Conservation (phyloP, 2,329 filamentous ascomycete species). For the Sphaerostilbella broomeana region DNA sequence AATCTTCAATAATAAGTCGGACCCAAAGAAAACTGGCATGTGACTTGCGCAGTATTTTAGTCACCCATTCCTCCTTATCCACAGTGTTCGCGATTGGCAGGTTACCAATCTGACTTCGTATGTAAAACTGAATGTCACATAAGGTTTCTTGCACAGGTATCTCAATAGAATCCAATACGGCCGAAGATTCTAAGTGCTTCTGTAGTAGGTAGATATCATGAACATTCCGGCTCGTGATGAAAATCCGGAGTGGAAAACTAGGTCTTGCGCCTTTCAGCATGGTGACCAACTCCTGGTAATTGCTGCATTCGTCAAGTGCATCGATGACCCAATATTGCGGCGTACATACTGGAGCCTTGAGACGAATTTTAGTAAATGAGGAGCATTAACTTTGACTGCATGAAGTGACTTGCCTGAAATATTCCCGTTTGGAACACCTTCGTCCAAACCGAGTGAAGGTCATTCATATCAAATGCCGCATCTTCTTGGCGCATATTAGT, state of each 20-base stretch:
- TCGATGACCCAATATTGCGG: slow-evolving; percentile 28
- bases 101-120: not conserved
- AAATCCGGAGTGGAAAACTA: slow-evolving; percentile 16
- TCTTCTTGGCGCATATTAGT: not conserved
- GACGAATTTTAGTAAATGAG: not conserved
- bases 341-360: not conserved
- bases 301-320: slow-evolving; percentile 28
- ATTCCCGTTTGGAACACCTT: not conserved
- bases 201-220: not conserved
- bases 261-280: slow-evolving; percentile 17
- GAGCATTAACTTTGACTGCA: slow-evolving; percentile 1
- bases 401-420: slow-evolving; percentile 13
- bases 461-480: not conserved
- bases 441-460: not conserved
- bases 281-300: slow-evolving; percentile 17
- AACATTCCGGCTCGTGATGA: slow-evolving; percentile 19
- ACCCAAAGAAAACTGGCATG: slow-evolving; percentile 33
- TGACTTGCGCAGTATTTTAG: slow-evolving; percentile 29
- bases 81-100: slow-evolving; percentile 12
- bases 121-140: not conserved
- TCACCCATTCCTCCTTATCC: slow-evolving; percentile 18
- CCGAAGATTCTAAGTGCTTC: not conserved
- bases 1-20: slow-evolving; percentile 26
- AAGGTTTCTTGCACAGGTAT: no score
- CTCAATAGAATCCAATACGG: no score